Base-by-base conservation (phyloP, 2,329 filamentous ascomycete species). In the Spiromastix sp. region DNA sequence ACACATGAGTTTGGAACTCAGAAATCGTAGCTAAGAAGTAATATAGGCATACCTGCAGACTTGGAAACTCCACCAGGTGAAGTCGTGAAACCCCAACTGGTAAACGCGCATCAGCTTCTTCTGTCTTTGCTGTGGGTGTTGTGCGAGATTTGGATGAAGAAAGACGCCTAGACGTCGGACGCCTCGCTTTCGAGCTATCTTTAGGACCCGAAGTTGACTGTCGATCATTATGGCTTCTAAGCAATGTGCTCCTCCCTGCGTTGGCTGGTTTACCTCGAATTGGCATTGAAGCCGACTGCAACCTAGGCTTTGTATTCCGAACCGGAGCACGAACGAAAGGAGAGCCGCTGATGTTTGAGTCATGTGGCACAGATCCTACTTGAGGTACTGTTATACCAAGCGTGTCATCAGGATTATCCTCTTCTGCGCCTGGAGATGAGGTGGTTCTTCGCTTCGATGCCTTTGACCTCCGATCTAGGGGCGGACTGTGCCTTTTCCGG, bases 71-170 rank as follows among this genome's bases (percentile, higher is more conserved):
- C 1, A 96, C 89, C 50, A 87, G 74, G 54, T 98, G 89, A 39
- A 98, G 67, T 45, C 86, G 74, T n/a, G 87, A 93, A 4, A 91
- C 69, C 0, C 91, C 91, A 1, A 96, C 89, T 3, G 86, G 77
- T 2, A 96, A 78, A 39, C 81, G 77, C 4, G 63, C 64, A 32
- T 59, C 49, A 19, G 50, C 36, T 49, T 54, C 43, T 40, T 51
- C 37, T 54, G 54, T 26, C 50, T 58, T 39, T 42, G 40, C 35
- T 22, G 12, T 29, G 4, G 28, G 26, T 13, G 34, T 6, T 3
- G 15, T 27, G 24, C 37, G 32, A 15, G 19, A 16, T 16, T 24
- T 34, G n/a, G 29, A 32, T 19, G 26, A 36, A 18, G 22, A 28
- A 36, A 21, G 32, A n/a, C 19, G 34, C 20, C 12, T 31, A 15